phyloP scores from a whole-genome alignment of 164 flowering plant species.

The Tinospora cordifolia region DNA sequence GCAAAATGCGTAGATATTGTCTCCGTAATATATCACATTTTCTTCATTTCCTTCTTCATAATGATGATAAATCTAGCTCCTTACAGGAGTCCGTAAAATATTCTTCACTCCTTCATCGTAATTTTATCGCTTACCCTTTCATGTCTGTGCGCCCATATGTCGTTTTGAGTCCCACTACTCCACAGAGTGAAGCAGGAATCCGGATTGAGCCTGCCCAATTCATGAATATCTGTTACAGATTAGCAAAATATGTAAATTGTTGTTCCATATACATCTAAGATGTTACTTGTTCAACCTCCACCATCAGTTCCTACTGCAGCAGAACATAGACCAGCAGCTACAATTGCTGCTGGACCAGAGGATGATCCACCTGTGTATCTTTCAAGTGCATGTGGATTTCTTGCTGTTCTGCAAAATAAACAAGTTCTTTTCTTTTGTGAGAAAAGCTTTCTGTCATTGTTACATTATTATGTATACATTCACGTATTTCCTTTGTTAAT shows the following conservation, averaged over 20 bases:
- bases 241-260: constrained; percentile 4
- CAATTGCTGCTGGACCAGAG: constrained; percentile 93
- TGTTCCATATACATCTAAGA: neutral
- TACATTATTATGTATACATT: no score
- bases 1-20: no score
- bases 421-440: neutral
- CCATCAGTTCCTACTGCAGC: constrained; percentile 98
- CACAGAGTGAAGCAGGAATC: constrained; percentile 94
- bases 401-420: constrained; percentile 49
- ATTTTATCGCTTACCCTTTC: constrained; percentile 22
- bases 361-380: constrained; percentile 99
- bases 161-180: constrained; percentile 85
- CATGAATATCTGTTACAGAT: constrained; percentile 8
- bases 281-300: constrained; percentile 60
- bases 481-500: no score
- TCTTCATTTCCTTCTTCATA: no score
- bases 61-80: neutral
- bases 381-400: constrained; percentile 80
- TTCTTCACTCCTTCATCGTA: neutral
- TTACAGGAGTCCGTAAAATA: neutral
- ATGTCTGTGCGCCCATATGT: constrained; percentile 68
- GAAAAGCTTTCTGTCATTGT: neutral
- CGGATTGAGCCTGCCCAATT: constrained; percentile 73
- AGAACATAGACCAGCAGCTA: constrained; percentile 86
- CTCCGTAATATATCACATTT: no score